Conservation (phyloP, 163 green algal species). For the Scenedesmus sp. region DNA sequence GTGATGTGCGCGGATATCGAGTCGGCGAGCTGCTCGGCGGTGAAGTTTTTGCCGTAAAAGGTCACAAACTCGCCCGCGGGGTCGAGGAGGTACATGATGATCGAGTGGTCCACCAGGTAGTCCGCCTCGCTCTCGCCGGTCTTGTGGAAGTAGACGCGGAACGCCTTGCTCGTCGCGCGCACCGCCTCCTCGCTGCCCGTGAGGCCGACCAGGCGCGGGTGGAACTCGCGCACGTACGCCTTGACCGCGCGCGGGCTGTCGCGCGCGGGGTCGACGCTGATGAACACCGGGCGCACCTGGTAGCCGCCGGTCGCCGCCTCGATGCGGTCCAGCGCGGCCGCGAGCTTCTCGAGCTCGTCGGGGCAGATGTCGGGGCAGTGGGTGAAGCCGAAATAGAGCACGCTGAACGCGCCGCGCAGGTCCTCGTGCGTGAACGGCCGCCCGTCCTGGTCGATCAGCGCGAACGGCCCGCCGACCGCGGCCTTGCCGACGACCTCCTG, state of each 20-base stretch:
- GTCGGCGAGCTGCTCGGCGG: slow-evolving; percentile 35
- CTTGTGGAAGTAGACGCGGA: slow-evolving; percentile 86
- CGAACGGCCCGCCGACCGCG: slow-evolving; percentile 92
- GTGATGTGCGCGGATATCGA: slow-evolving; percentile 46
- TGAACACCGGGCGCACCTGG: slow-evolving; percentile 91
- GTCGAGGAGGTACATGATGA: slow-evolving; percentile 98
- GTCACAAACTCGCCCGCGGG: slow-evolving; percentile 96
- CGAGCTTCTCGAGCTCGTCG: slow-evolving; percentile 98
- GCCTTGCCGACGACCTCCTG: slow-evolving; percentile 83
- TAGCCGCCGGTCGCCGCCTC: slow-evolving; percentile 50
- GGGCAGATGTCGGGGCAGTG: slow-evolving; percentile 98
- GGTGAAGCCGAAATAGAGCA: slow-evolving; percentile 99
- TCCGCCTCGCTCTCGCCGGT: slow-evolving; percentile 77
- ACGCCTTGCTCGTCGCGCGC: slow-evolving; percentile 79
- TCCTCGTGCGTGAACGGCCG: slow-evolving; percentile 86
- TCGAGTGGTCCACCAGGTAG: slow-evolving; percentile 98
- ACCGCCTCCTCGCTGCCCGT: slow-evolving; percentile 84
- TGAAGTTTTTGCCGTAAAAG: slow-evolving; percentile 84
- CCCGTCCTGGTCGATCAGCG: slow-evolving; percentile 82
- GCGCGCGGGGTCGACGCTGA: slow-evolving; percentile 94
- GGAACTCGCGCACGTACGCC: slow-evolving; percentile 95
- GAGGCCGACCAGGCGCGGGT: slow-evolving; percentile 94
- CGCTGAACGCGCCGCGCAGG: slow-evolving; percentile 86
- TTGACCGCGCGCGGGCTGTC: slow-evolving; percentile 82
- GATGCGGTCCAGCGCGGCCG: slow-evolving; percentile 77